Evolutionary conservation across 371 early-diverging fungal species (phyloP), one percentile per base, ranked within the genome.

Genomic region (Batkoa obscura): DNA sequence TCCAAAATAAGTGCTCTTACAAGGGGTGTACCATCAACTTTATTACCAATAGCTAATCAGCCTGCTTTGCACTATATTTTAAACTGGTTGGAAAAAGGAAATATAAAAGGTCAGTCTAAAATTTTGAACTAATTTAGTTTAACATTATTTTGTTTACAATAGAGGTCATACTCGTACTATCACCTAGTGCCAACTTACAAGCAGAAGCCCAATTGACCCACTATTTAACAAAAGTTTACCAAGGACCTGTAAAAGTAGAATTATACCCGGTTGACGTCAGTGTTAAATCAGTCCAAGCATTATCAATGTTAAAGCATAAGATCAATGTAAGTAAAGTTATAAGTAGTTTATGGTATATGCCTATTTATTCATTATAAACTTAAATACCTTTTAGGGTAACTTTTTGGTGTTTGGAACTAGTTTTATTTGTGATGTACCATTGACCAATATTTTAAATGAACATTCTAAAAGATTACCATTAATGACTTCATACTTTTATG

Each of bases 61-160:
- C 96, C 96, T 35, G 84, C 93, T 72, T 78, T 95, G 59, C 76
- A 80, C 59, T 89, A 95, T 63, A 80, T 81, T 12, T 73, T 95
- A 45, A 79, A 88, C 57, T 94, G 96, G 94, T 74, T 95, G 4
- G 91, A 91, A 59, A 73, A 75, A 43, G 88, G 89, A 12, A 81
- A 84, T 45, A 77, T 94, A 34, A 72, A 75, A 62, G 91, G 90
- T 88, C 0, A 47, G 48, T 15, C 15, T 10, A 47, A 23, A 6
- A 47, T 12, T 15, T 12, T 9, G 31, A 47, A 6, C 8, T 9
- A 23, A 23, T 15, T 6, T 47, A 30, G 31, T n/a, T 4, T 15
- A 47, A 30, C 23, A 23, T 23, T 23, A 23, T 23, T 23, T 23
- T 23, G 23, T 23, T 23, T 23, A 23, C 23, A 23, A 12, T 47